These are phyloP conservation scores for Alternaria triticimaculans DNA, from an alignment of 2,329 filamentous ascomycete species.

Conservation along the genomic window DNA sequence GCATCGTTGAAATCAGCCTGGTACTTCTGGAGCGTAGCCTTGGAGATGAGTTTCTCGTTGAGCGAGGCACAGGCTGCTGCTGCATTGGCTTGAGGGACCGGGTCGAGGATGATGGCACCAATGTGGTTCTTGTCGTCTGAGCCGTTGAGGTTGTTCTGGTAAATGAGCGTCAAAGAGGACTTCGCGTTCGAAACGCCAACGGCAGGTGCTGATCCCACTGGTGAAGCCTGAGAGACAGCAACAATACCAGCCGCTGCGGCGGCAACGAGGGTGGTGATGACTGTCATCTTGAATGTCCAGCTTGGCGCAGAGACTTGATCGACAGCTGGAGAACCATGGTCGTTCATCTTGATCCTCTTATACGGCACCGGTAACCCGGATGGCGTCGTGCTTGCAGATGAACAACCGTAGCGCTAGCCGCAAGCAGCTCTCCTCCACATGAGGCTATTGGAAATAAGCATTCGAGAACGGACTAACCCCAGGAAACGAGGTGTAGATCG, in stretches of 20 bases:
- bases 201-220: constrained; percentile 20
- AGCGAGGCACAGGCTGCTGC: constrained; percentile 55
- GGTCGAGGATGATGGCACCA: constrained; percentile 59
- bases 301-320: not conserved
- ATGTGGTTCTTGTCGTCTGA: constrained; percentile 61
- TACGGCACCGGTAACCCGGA: constrained; percentile 38
- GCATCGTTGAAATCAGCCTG: constrained; percentile 54
- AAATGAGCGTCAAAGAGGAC: constrained; percentile 59
- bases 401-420: constrained; percentile 23
- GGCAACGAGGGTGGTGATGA: constrained; percentile 31
- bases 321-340: not conserved
- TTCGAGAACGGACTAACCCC: constrained; percentile 28
- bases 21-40: constrained; percentile 51
- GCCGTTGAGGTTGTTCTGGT: constrained; percentile 63
- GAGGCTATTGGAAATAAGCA: constrained; percentile 35
- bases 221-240: constrained; percentile 24
- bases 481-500: constrained; percentile 33
- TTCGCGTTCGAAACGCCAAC: constrained; percentile 34
- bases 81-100: constrained; percentile 48
- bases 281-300: constrained; percentile 24
- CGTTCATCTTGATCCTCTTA: constrained; percentile 15
- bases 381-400: constrained; percentile 18
- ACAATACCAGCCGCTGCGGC: constrained; percentile 27
- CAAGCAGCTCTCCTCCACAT: constrained; percentile 22
- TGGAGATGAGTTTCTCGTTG: constrained; percentile 57